phyloP scores from a whole-genome alignment of 768 basidiomycete species.

The Russula brevipes region DNA sequence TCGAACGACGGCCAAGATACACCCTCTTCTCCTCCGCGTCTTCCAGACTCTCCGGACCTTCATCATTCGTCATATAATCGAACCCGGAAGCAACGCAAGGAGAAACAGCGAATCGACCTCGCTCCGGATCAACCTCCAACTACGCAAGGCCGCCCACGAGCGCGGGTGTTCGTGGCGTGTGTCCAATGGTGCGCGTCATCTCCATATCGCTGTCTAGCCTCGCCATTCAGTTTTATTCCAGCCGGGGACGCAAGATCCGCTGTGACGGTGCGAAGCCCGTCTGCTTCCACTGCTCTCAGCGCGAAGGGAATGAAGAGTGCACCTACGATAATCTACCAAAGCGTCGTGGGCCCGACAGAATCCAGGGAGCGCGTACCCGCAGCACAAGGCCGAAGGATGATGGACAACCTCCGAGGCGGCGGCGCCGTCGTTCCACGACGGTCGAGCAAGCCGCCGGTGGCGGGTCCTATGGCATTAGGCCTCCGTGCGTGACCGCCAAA shows the following conservation, averaged over 20 bases:
- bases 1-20: neutral
- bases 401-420: slow-evolving; percentile 23
- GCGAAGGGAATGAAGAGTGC: slow-evolving; percentile 43
- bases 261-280: slow-evolving; percentile 76
- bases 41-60: neutral
- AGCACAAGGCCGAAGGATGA: slow-evolving; percentile 39
- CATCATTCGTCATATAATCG: neutral
- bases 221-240: slow-evolving; percentile 30
- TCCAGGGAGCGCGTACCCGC: slow-evolving; percentile 73
- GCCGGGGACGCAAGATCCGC: slow-evolving; percentile 73
- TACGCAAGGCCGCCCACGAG: slow-evolving; percentile 71
- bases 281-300: slow-evolving; percentile 67
- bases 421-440: slow-evolving; percentile 21
- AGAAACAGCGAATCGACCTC: slow-evolving; percentile 55
- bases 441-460: slow-evolving; percentile 1
- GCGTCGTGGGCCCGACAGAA: slow-evolving; percentile 75
- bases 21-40: neutral
- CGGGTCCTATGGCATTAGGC: neutral
- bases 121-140: slow-evolving; percentile 75
- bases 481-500: neutral
- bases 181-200: slow-evolving; percentile 55
- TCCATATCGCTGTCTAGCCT: slow-evolving; percentile 4
- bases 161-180: slow-evolving; percentile 75
- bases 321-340: slow-evolving; percentile 67
- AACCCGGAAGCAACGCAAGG: slow-evolving; percentile 14